phyloP scores from a whole-genome alignment of 1,284 basidiomycete species.

The Cronartium quercuum region DNA sequence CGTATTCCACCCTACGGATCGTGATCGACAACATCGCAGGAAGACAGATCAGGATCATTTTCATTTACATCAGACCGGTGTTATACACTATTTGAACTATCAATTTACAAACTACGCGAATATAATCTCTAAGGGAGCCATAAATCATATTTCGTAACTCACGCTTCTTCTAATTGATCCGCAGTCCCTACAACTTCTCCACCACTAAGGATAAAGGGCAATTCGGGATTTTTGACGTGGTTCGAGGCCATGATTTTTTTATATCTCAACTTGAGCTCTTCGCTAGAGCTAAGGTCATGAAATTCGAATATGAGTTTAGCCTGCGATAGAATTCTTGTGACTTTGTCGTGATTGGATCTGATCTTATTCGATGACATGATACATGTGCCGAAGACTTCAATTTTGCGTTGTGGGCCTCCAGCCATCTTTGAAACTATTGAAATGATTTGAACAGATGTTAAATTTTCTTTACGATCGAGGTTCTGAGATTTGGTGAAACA shows the following conservation, averaged over 20 bases:
- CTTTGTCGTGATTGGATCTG: not conserved
- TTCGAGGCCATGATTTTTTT: not conserved
- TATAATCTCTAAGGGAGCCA: too few relatives aligned
- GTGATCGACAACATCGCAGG: not conserved
- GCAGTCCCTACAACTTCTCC: not conserved
- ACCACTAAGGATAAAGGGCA: not conserved
- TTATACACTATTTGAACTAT: too few relatives aligned
- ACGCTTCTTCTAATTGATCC: not conserved
- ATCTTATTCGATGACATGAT: not conserved
- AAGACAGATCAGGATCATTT: too few relatives aligned
- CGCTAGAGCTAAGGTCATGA: not conserved
- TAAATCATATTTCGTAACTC: too few relatives aligned
- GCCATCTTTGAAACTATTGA: too few relatives aligned
- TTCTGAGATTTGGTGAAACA: too few relatives aligned
- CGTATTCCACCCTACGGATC: not conserved
- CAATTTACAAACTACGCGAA: too few relatives aligned
- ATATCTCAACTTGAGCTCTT: not conserved
- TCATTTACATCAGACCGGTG: too few relatives aligned
- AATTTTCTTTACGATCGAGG: too few relatives aligned
- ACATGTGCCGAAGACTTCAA: not conserved
- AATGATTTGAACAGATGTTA: too few relatives aligned
- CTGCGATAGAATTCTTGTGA: not conserved
- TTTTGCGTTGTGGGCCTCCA: not conserved
- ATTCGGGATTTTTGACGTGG: not conserved
- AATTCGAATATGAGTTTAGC: not conserved